Evolutionary conservation across 78 protist species (phyloP).

Genomic region (Anaeramoeba ignava): DNA sequence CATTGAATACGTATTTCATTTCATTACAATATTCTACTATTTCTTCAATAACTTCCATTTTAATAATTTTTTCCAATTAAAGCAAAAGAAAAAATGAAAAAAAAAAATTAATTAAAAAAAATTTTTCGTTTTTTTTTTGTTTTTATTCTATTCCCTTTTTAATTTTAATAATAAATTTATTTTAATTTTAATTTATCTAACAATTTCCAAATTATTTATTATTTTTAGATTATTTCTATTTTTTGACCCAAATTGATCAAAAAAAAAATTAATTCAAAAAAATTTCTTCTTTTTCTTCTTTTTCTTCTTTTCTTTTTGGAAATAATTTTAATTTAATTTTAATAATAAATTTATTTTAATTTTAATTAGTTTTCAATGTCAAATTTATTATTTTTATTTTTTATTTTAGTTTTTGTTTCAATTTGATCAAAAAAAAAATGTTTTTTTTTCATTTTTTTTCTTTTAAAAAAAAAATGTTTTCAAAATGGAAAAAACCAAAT

Average conservation of each 20-base stretch:
- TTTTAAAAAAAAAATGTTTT: background rate
- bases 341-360: constrained; percentile 3
- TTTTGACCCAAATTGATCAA: background rate
- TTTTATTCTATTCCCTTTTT: no score
- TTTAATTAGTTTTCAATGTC: background rate
- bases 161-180: no score
- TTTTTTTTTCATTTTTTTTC: no score
- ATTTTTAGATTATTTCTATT: background rate
- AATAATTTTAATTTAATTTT: background rate
- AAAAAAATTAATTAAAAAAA: no score
- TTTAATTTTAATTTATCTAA: constrained; percentile 3
- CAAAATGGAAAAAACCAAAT: no score
- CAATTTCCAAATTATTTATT: background rate
- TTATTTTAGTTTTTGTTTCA: background rate
- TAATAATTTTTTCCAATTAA: no score
- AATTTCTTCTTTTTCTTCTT: background rate
- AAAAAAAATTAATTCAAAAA: background rate
- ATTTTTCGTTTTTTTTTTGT: no score
- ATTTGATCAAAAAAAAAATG: no score
- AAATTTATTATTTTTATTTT: background rate
- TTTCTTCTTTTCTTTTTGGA: background rate
- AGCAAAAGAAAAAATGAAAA: no score
- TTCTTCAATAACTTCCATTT: no score
- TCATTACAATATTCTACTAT: no score
- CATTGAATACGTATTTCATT: no score